Conservation (phyloP, 192 early-diverging fungal genomes). For the Backusella tarrabulga region DNA sequence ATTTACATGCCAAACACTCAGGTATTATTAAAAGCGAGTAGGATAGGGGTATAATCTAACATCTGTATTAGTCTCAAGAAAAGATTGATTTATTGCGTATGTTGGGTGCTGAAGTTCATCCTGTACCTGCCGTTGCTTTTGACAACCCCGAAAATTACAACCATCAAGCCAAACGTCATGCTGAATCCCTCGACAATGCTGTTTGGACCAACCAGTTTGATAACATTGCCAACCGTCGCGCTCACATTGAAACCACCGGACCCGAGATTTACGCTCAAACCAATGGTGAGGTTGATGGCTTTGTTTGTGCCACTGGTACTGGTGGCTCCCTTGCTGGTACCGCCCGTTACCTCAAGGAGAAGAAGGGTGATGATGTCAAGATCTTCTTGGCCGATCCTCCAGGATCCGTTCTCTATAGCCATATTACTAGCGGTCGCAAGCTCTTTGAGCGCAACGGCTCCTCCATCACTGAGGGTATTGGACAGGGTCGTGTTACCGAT, state of each 20-base stretch:
- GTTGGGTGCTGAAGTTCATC: constrained; percentile 93
- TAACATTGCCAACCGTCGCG: constrained; percentile 85
- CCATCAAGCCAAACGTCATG: constrained; percentile 84
- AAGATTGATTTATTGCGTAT: constrained; percentile 91
- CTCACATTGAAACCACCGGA: constrained; percentile 94
- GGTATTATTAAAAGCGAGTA: constrained; percentile 9
- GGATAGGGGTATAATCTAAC: not conserved
- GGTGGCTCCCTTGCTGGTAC: constrained; percentile 90
- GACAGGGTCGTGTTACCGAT: constrained; percentile 91
- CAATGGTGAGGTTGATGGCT: constrained; percentile 78
- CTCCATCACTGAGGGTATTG: constrained; percentile 94
- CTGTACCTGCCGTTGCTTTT: constrained; percentile 90
- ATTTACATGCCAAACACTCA: constrained; percentile 99
- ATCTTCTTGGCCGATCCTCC: constrained; percentile 90
- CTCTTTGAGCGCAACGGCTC: constrained; percentile 68
- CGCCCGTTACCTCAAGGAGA: constrained; percentile 78
- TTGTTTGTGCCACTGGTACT: constrained; percentile 91
- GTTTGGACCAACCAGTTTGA: constrained; percentile 99
- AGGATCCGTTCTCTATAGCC: constrained; percentile 87
- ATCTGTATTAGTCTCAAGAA: constrained; percentile 70
- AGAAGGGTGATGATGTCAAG: constrained; percentile 66
- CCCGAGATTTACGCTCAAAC: constrained; percentile 94
- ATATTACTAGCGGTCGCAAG: constrained; percentile 68
- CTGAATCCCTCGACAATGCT: constrained; percentile 76
- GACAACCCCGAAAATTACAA: constrained; percentile 94